Evolutionary conservation across 2,329 filamentous ascomycete genomes (phyloP), one percentile per base, ranked within the genome.

Genomic region (Lomentospora prolificans): DNA sequence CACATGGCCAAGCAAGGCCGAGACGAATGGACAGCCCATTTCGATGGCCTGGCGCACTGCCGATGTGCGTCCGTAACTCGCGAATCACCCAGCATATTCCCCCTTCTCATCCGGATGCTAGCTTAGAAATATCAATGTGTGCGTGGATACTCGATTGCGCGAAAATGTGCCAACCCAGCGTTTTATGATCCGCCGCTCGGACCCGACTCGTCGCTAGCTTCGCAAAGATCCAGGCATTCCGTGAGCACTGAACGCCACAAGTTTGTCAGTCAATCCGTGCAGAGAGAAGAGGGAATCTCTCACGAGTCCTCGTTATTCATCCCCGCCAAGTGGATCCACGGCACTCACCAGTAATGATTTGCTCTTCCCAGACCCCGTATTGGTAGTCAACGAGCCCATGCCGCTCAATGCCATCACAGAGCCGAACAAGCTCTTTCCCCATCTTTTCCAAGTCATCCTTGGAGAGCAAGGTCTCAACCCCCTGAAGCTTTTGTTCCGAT

Each of bases 361-460:
- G 84, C 66, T 97, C 91, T 70, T 97, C 94, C 82, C 90, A 95
- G 25, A 97, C 89, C 7, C 94, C 94, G 73, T 96, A 95, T 65
- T 97, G 87, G 68, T 97, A 99, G 72, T 99, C 94, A 9, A 99
- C 90, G 51, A 99, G 74, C n/a, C 94, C 94, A 66, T 95, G 86
- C 61, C 87, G 85, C 69, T 97, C 92, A 59, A 97, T 81, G 53
- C 81, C 81, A 67, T 97, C 90, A 67, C 91, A 95, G 53, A 96
- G 76, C 53, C 84, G 80, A 56, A 95, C 80, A 28, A 99, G 71
- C 64, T 95, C 87, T 55, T 86, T 85, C 10, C 89, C 90, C 80
- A 97, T 85, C 61, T 84, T 85, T 63, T 88, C 83, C 51, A 97
- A 76, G 24, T 76, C 79, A 2, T 87, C 84, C 60, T 80, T 76